A percentile compares a stretch with the other conserved stretches of the same genome.
phyloP scores from a whole-genome alignment of 208 protist genomes.

The Porcisia deanei region DNA sequence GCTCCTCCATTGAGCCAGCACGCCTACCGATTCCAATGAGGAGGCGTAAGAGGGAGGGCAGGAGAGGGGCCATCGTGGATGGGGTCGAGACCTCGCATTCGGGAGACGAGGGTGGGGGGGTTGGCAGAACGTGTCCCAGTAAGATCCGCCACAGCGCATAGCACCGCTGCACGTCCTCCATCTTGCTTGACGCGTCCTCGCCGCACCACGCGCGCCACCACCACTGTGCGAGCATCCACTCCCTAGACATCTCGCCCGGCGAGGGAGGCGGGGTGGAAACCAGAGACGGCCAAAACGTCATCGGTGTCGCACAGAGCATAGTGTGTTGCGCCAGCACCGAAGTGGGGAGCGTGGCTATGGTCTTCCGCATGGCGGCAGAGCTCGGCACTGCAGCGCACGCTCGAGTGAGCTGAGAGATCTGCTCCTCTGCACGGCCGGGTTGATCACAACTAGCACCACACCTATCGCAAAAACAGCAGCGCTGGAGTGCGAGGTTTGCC shows the following conservation, averaged over 20 bases:
- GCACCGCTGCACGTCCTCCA: conserved; percentile 20
- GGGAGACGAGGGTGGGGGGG: background rate
- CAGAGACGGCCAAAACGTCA: background rate
- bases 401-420: background rate
- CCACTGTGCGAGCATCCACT: conserved; percentile 24
- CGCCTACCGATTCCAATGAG: conserved; percentile 9
- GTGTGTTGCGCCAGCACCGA: conserved; percentile 17
- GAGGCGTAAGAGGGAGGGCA: conserved; percentile 16
- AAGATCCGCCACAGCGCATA: conserved; percentile 28
- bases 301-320: background rate
- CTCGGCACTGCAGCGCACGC: conserved; percentile 1
- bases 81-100: background rate
- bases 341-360: conserved; percentile 13
- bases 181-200: background rate
- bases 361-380: conserved; percentile 11
- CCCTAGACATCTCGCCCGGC: conserved; percentile 4
- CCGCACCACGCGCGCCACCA: conserved; percentile 17
- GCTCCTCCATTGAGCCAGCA: conserved; percentile 15
- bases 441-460: background rate
- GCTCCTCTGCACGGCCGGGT: background rate
- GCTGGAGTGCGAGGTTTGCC: conserved; percentile 23
- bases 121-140: background rate
- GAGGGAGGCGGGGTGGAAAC: background rate
- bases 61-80: conserved; percentile 1
- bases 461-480: conserved; percentile 33